These are phyloP conservation scores for Scheffersomyces lignosus DNA, from an alignment of 805 yeast genomes.

Conservation along the genomic window DNA sequence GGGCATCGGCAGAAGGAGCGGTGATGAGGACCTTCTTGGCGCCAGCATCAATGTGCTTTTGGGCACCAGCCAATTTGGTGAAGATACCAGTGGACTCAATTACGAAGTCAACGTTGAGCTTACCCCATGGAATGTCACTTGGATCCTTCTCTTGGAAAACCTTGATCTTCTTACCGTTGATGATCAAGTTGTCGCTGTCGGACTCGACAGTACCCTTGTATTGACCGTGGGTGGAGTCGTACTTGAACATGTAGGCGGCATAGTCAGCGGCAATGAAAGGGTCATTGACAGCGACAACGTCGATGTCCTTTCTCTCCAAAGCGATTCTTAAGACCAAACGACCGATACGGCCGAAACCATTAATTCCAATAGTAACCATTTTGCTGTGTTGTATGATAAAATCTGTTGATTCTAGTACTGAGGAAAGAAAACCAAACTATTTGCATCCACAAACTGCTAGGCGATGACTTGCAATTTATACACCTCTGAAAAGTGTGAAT, in stretches of 20 bases:
- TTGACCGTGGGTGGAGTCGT: slow-evolving; percentile 90
- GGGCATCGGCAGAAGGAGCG: slow-evolving; percentile 92
- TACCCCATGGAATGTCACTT: slow-evolving; percentile 84
- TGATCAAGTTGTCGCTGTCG: slow-evolving; percentile 59
- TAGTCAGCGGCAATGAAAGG: slow-evolving; percentile 88
- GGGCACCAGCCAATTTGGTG: slow-evolving; percentile 78
- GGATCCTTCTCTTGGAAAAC: slow-evolving; percentile 86
- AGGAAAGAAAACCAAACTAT: too few species aligned
- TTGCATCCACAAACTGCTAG: too few species aligned
- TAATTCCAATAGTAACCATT: slow-evolving; percentile 79
- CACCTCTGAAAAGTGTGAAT: too few species aligned
- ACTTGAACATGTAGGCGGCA: slow-evolving; percentile 94
- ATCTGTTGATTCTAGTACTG: too few species aligned
- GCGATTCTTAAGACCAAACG: slow-evolving; percentile 88
- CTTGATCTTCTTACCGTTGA: slow-evolving; percentile 66
- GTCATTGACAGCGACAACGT: slow-evolving; percentile 86
- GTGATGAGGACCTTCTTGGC: slow-evolving; percentile 95
- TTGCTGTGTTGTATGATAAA: slow-evolving; percentile 7
- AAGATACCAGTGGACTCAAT: slow-evolving; percentile 95
- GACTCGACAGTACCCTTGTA: slow-evolving; percentile 71
- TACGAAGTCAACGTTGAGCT: slow-evolving; percentile 77
- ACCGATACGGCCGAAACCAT: slow-evolving; percentile 95
- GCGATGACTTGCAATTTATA: too few species aligned
- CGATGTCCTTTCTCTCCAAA: slow-evolving; percentile 67
- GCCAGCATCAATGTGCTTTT: slow-evolving; percentile 84